phyloP scores from a whole-genome alignment of 2,329 filamentous ascomycete species.

The Ascochyta clinopodiicola region DNA sequence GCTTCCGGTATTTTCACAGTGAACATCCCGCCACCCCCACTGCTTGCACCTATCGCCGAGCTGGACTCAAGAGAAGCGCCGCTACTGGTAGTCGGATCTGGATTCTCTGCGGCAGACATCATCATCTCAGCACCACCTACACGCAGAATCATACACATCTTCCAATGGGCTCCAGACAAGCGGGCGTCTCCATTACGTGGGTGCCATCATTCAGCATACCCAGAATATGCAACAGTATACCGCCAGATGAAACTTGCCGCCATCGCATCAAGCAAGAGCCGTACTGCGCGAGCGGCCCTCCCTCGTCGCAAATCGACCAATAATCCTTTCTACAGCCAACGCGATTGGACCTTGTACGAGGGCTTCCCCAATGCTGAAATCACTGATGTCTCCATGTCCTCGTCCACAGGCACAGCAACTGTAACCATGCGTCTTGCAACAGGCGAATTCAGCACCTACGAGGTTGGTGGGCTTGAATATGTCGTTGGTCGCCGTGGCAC shows the following conservation, averaged over 20 bases:
- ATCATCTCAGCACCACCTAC: slow-evolving; percentile 61
- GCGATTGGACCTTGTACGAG: slow-evolving; percentile 62
- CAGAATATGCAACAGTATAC: slow-evolving; percentile 67
- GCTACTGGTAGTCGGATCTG: slow-evolving; percentile 65
- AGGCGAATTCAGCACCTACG: slow-evolving; percentile 53
- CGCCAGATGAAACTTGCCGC: slow-evolving; percentile 64
- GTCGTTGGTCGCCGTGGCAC: slow-evolving; percentile 64
- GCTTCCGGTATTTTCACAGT: slow-evolving; percentile 66
- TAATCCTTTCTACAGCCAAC: slow-evolving; percentile 55
- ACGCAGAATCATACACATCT: slow-evolving; percentile 65
- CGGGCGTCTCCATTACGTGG: slow-evolving; percentile 63
- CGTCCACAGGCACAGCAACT: slow-evolving; percentile 21
- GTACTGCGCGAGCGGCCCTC: slow-evolving; percentile 30
- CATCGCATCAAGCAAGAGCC: slow-evolving; percentile 28
- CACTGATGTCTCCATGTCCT: slow-evolving; percentile 41
- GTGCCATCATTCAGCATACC: slow-evolving; percentile 67
- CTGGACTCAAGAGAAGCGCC: slow-evolving; percentile 43
- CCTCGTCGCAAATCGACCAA: slow-evolving; percentile 43
- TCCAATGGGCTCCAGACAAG: slow-evolving; percentile 64
- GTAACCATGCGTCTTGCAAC: slow-evolving; percentile 55
- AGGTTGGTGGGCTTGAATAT: slow-evolving; percentile 60
- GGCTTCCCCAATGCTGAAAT: slow-evolving; percentile 63
- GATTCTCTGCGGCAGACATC: slow-evolving; percentile 67
- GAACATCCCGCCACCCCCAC: slow-evolving; percentile 58
- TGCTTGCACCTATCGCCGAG: slow-evolving; percentile 55